Base-by-base conservation (phyloP, 169 alveolate species). In the Cyclospora cayetanensis region DNA sequence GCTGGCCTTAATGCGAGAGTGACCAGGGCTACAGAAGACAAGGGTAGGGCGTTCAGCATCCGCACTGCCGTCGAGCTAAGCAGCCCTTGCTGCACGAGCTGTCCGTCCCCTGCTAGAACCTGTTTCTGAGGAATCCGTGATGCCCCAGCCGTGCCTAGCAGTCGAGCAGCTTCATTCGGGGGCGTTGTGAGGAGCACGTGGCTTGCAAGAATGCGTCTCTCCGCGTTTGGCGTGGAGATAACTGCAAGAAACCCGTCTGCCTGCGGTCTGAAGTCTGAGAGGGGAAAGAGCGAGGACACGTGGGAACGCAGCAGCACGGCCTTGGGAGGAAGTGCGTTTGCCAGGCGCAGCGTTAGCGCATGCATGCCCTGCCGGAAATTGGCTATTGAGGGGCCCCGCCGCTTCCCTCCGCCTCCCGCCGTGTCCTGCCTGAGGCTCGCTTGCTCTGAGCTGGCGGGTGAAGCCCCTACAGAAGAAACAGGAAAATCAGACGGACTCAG, bases 331-430 rank as follows among this genome's bases (percentile, higher is more conserved):
- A 86, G 74, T 18, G 18, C 27, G 42, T 27, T 29, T 20, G 46
- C 68, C 18, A 86, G 85, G 1, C 50, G 72, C 27, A 25, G 5
- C 1, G 74, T 29, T 3, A 86, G 82, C 22, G 52, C 18, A 34
- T 86, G 82, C 76, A 86, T 41, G 50, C 92, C 92, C 11, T 55
- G 55, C 9, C 52, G 50, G 50, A 86, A 50, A 25, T 68, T 65
- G 43, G 41, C 92, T 22, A 86, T 68, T n/a, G 34, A 31, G 55
- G 83, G 83, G 83, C 53, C 55, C 83, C 83, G 41, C 41, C 31
- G 76, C 39, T 25, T 12, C 31, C 35, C 63, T 18, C 27, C 63
- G 22, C 63, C 63, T 50, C 27, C 63, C 12, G 63, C 22, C 27
- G 27, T 50, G 63, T 50, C 63, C 2, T 50, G 63, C 2, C 63